Evolutionary conservation across 1,284 basidiomycete genomes (phyloP), one percentile per base, ranked within the genome.

Genomic region (Pascua sp.): DNA sequence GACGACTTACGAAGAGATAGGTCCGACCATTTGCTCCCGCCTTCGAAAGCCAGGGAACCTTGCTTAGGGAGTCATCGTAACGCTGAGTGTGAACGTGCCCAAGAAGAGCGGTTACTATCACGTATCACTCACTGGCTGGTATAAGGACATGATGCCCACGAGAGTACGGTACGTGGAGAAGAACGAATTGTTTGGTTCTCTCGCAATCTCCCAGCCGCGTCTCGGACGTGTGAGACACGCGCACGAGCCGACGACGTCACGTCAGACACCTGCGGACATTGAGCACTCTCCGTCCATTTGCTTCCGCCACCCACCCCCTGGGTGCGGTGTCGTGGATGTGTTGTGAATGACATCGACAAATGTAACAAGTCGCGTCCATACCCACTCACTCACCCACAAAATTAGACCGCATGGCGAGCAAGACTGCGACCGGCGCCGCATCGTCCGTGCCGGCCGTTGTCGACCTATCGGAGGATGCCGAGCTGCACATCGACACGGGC

Each of bases 381-480:
- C n/a, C 16, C 42, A 42, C 24, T 8, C n/a, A 32, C 42, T 13
- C 44, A 46, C 17, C 12, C 39, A 37, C 42, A 41, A 32, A 9
- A 37, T 39, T 40, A 37, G 41, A 47, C 39, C 50, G 32, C 44
- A 59, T 59, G 57, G 57, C 57, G 46, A 59, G 49, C 57, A 47
- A 43, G 40, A 43, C 24, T 12, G 47, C 47, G 37, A 24, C 36
- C 17, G 48, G 48, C n/a, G 48, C 39, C 17, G 38, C 49, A 46
- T 15, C 37, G 13, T 15, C 36, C 17, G 49, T n/a, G 13, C 51
- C 50, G 5, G 51, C 42, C 1, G 57, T 58, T 16, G 47, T 56
- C n/a, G 54, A 60, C 37, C 54, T 60, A 2, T 16, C 44, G 17
- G 50, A 56, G 48, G 16, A 24, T 7, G 36, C 17, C 18, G n/a